Percentiles rank a stretch among this genome's conserved stretches.
These are phyloP conservation scores for Capsicum baccatum DNA, from an alignment of 257 asterid genomes.

Conservation along the genomic window DNA sequence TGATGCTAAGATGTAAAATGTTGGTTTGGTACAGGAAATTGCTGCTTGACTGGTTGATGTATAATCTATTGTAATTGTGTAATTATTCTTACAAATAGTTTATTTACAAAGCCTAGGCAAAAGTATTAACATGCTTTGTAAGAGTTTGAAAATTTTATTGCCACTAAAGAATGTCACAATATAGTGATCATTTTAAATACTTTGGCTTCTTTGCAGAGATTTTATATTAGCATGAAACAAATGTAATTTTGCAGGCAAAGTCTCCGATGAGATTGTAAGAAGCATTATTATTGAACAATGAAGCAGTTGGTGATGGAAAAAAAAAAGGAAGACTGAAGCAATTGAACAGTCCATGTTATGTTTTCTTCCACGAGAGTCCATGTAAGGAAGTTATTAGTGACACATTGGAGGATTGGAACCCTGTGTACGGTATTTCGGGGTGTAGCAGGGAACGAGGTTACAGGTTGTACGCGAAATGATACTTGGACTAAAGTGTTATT, in stretches of 20 bases:
- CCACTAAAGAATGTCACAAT: not conserved
- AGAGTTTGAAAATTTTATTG: not conserved
- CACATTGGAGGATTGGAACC: not conserved
- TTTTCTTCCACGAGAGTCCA: not conserved
- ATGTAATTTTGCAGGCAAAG: conserved; percentile 11
- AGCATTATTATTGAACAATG: not conserved
- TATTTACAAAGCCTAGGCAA: not conserved
- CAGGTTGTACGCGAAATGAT: not conserved
- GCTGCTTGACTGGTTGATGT: not conserved
- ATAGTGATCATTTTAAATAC: conserved; percentile 4
- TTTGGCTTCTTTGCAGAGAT: conserved; percentile 5
- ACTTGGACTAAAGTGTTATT: not conserved
- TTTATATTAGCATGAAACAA: not conserved
- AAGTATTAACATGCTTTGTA: not conserved
- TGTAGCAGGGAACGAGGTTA: not conserved
- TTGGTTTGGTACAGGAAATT: not conserved
- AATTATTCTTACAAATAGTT: too few species aligned
- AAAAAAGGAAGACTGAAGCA: not conserved
- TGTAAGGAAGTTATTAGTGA: not conserved
- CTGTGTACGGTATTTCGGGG: not conserved
- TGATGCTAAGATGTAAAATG: not conserved
- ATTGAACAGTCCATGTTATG: not conserved
- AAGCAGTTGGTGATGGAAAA: conserved; percentile 7
- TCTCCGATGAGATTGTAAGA: not conserved
- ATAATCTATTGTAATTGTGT: not conserved